Conservation (phyloP, 1,139 yeast species). For the Sugiyamaella novakii region DNA sequence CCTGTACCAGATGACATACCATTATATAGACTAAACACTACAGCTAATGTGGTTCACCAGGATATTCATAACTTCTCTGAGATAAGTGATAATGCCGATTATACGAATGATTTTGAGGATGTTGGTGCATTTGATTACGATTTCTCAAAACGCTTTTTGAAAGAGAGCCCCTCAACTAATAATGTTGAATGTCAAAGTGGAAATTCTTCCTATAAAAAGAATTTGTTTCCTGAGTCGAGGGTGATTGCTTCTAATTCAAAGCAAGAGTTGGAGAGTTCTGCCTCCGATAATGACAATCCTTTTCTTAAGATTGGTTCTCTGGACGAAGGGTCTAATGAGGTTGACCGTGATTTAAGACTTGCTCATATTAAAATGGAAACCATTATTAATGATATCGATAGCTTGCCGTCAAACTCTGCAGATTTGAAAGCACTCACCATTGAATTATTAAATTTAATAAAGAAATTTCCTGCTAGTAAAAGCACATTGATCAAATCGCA, state of each 20-base stretch:
- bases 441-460: neutral
- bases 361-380: conserved; percentile 5
- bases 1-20: neutral
- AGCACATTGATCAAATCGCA: conserved; percentile 15
- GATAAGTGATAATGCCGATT: neutral
- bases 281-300: conserved; percentile 4
- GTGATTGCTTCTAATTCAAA: neutral
- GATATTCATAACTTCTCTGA: conserved; percentile 10
- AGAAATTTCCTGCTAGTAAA: conserved; percentile 14
- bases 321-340: conserved; percentile 2
- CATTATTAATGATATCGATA: neutral
- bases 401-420: neutral
- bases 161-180: neutral
- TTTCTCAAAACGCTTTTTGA: neutral
- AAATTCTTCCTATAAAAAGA: no score
- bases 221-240: neutral
- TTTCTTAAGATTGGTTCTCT: conserved; percentile 10
- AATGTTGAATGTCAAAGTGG: neutral
- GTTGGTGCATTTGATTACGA: conserved; percentile 4
- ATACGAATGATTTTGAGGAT: conserved; percentile 9
- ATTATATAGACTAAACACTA: no score
- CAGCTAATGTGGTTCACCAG: neutral
- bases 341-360: neutral
- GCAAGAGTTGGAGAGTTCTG: neutral
- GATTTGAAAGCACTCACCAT: conserved; percentile 1